Conservation (phyloP, 805 yeast species). For the Candida broadrunensis region DNA sequence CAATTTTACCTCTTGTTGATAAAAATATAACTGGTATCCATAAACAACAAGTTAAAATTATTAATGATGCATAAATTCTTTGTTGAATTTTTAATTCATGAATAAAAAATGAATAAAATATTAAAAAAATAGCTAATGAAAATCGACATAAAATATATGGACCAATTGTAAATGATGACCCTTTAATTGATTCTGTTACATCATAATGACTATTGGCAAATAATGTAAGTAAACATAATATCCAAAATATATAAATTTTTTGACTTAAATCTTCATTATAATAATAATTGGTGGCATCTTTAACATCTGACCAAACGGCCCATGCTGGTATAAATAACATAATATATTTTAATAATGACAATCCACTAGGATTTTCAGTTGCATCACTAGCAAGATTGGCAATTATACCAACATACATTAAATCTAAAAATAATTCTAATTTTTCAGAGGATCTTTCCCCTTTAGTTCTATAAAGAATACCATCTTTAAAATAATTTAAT, state of each 20-base stretch:
- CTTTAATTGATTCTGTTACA: slow-evolving; percentile 32
- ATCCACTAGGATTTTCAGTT: slow-evolving; percentile 47
- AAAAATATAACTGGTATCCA: slow-evolving; percentile 57
- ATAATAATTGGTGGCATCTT: slow-evolving; percentile 62
- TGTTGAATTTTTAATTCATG: slow-evolving; percentile 51
- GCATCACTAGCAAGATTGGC: slow-evolving; percentile 57
- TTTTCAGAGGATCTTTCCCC: slow-evolving; percentile 51
- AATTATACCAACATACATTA: slow-evolving; percentile 62
- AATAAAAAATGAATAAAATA: slow-evolving; percentile 43
- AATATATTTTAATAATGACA: slow-evolving; percentile 44
- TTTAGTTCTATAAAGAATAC: slow-evolving; percentile 51
- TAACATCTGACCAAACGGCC: slow-evolving; percentile 63
- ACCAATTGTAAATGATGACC: slow-evolving; percentile 44
- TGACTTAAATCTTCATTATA: slow-evolving; percentile 60
- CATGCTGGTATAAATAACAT: slow-evolving; percentile 57
- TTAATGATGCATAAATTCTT: slow-evolving; percentile 32
- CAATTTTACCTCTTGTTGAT: slow-evolving; percentile 43
- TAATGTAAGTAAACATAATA: slow-evolving; percentile 45
- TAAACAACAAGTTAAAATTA: slow-evolving; percentile 32
- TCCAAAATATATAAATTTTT: slow-evolving; percentile 50
- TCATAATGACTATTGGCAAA: slow-evolving; percentile 47
- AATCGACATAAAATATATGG: slow-evolving; percentile 48
- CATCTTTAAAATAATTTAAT: slow-evolving; percentile 57
- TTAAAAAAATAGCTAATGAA: slow-evolving; percentile 28
- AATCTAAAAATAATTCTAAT: slow-evolving; percentile 59